These are phyloP conservation scores for Starmerella apis DNA, from an alignment of 805 yeast species.

Conservation along the genomic window DNA sequence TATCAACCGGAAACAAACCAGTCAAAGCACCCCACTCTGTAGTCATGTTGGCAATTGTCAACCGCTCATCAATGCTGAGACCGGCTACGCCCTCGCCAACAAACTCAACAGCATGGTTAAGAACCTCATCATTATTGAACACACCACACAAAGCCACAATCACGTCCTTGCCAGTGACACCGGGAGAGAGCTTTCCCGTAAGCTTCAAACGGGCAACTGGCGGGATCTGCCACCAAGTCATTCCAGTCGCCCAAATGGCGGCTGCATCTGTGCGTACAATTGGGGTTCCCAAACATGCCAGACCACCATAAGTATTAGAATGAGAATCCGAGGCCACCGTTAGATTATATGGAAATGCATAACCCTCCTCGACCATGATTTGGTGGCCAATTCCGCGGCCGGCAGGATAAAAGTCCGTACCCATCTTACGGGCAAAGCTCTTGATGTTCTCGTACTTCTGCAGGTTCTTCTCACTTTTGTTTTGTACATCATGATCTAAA, in stretches of 20 bases:
- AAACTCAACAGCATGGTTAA: slow-evolving; percentile 45
- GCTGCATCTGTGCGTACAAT: slow-evolving; percentile 98
- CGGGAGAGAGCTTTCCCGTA: slow-evolving; percentile 66
- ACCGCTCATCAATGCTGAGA: slow-evolving; percentile 29
- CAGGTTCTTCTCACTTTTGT: slow-evolving; percentile 77
- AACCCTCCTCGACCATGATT: slow-evolving; percentile 97
- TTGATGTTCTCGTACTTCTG: slow-evolving; percentile 82
- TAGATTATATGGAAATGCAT: slow-evolving; percentile 86
- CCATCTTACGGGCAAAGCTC: slow-evolving; percentile 78
- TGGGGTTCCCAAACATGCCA: slow-evolving; percentile 93
- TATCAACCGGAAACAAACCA: slow-evolving; percentile 94
- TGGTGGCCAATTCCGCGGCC: slow-evolving; percentile 99
- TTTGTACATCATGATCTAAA: slow-evolving; percentile 95
- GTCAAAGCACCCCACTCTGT: slow-evolving; percentile 98
- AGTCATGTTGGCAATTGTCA: slow-evolving; percentile 84
- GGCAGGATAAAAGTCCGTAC: slow-evolving; percentile 94
- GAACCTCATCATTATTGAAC: slow-evolving; percentile 82
- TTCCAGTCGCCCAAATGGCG: slow-evolving; percentile 98
- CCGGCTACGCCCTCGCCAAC: slow-evolving; percentile 28
- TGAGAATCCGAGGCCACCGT: slow-evolving; percentile 98
- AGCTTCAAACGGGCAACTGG: slow-evolving; percentile 94
- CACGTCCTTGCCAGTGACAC: slow-evolving; percentile 93
- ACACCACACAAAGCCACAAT: slow-evolving; percentile 92
- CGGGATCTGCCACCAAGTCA: slow-evolving; percentile 99
- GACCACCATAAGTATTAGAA: slow-evolving; percentile 95